A percentile compares a stretch with the other conserved stretches of the same genome.
Evolutionary conservation across 2,329 filamentous ascomycete genomes (phyloP).

Genomic region (Mariannaea sp.): DNA sequence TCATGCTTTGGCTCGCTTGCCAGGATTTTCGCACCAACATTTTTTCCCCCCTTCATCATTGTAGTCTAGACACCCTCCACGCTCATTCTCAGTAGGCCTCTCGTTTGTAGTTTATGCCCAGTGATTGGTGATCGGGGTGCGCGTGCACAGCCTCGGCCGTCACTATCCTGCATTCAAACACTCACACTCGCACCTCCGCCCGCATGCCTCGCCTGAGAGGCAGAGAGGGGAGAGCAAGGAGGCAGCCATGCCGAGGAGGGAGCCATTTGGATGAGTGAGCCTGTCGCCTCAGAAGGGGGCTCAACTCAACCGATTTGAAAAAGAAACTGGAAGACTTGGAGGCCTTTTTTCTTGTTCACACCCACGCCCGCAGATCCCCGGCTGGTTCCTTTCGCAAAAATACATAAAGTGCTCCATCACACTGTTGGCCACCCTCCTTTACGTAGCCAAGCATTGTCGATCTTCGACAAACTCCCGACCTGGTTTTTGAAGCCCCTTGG

Average conservation of each 20-base stretch:
- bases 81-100: no score
- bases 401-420: conserved; percentile 29
- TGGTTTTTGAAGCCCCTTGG: background rate
- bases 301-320: no score
- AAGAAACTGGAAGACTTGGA: no score
- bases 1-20: conserved; percentile 20
- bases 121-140: conserved; percentile 18
- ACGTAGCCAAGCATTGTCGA: conserved; percentile 20
- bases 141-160: conserved; percentile 20
- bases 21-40: conserved; percentile 16
- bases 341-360: background rate
- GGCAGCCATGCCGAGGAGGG: no score
- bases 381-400: conserved; percentile 24
- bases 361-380: background rate
- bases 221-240: no score
- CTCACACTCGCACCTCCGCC: conserved; percentile 1
- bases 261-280: no score
- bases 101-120: background rate
- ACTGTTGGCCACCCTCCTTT: conserved; percentile 7
- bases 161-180: background rate
- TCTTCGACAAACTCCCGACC: conserved; percentile 2
- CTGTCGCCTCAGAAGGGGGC: no score
- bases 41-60: no score
- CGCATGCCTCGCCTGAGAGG: background rate
- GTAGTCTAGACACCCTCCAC: conserved; percentile 7